Base-by-base conservation (phyloP, 176 grass and related monocot genomes). In the Eragrostis curvula region DNA sequence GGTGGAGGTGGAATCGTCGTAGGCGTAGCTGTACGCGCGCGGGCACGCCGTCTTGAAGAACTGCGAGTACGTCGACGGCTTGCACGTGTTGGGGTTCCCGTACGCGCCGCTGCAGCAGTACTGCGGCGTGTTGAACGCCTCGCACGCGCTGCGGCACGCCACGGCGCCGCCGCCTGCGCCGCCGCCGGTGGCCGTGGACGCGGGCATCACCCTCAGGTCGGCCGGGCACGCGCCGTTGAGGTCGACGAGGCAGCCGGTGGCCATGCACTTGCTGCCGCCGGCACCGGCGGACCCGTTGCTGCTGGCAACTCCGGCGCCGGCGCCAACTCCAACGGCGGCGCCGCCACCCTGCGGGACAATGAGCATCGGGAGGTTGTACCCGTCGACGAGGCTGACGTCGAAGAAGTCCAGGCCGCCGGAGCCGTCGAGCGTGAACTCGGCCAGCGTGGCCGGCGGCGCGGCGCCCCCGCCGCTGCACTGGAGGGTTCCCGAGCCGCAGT, bases 11-110 rank as follows among this genome's bases (percentile, higher is more conserved):
- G 92, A 86, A 41, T 98, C 96, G 60, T 98, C 96, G 82, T 90
- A 98, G 8, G 96, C 96, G 75, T 98, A 98, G 92, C 96, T 98
- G 90, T 98, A 98, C 0, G 96, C 92, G 30, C 92, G 83, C 0
- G 96, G 96, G 86, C 96, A 98, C 0, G 90, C 90, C 36, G 78
- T 98, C 88, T 98, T 98, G 90, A 98, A 98, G 96, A 83, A 98
- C 87, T 95, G 70, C 15, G 96, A 98, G 88, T 98, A 98, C 0
- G 79, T 68, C 16, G 96, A 88, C 6, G 96, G 92, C 55, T 85
- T 86, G 85, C 96, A 98, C 0, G 96, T 98, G 88, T 16, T 92
- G 2, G 96, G 92, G 72, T n/a, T 98, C 23, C 90, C 92, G 70
- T 90, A 98, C 8, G 72, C 88, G 15, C 96, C 96, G 75, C 90